phyloP scores from a whole-genome alignment of 1,284 basidiomycete species.

The Polyporus tsugae region DNA sequence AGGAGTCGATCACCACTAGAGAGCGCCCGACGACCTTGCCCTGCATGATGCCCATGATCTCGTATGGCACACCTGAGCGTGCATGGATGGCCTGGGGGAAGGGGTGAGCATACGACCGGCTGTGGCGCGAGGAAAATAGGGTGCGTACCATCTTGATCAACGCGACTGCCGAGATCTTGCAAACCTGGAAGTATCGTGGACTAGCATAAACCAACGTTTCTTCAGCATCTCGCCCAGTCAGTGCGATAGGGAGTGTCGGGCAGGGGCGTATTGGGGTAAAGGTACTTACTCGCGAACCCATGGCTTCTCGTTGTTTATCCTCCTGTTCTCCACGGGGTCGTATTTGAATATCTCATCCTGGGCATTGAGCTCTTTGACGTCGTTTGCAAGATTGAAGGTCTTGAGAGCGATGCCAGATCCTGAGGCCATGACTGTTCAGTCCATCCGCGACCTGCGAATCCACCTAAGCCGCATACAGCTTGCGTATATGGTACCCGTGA shows the following conservation, averaged over 20 bases:
- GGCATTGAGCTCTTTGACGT: slow-evolving; percentile 72
- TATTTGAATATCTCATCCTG: slow-evolving; percentile 87
- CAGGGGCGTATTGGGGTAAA: slow-evolving; percentile 4
- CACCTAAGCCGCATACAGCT: slow-evolving; percentile 18
- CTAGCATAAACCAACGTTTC: slow-evolving; percentile 48
- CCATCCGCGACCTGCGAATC: slow-evolving; percentile 16
- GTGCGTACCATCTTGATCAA: slow-evolving; percentile 94
- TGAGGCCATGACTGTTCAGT: slow-evolving; percentile 38
- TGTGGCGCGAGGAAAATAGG: slow-evolving; percentile 11
- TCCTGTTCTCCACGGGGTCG: slow-evolving; percentile 76
- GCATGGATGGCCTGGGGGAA: slow-evolving; percentile 90
- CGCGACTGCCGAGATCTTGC: slow-evolving; percentile 95
- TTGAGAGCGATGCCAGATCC: slow-evolving; percentile 67
- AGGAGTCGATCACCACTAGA: slow-evolving; percentile 95
- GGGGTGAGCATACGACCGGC: slow-evolving; percentile 4
- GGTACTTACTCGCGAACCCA: slow-evolving; percentile 87
- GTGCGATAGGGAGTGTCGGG: slow-evolving; percentile 71
- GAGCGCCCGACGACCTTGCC: slow-evolving; percentile 91
- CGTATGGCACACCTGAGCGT: slow-evolving; percentile 95
- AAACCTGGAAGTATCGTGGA: slow-evolving; percentile 92
- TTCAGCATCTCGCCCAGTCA: slow-evolving; percentile 57
- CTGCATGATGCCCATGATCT: slow-evolving; percentile 99
- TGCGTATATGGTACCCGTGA: slow-evolving; percentile 23
- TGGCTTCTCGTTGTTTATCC: slow-evolving; percentile 76
- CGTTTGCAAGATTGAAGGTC: slow-evolving; percentile 87